A percentile compares a stretch with the other conserved stretches of the same genome.
These are phyloP conservation scores for Ephemerocybe angulata DNA, from an alignment of 768 basidiomycete species.

Conservation along the genomic window DNA sequence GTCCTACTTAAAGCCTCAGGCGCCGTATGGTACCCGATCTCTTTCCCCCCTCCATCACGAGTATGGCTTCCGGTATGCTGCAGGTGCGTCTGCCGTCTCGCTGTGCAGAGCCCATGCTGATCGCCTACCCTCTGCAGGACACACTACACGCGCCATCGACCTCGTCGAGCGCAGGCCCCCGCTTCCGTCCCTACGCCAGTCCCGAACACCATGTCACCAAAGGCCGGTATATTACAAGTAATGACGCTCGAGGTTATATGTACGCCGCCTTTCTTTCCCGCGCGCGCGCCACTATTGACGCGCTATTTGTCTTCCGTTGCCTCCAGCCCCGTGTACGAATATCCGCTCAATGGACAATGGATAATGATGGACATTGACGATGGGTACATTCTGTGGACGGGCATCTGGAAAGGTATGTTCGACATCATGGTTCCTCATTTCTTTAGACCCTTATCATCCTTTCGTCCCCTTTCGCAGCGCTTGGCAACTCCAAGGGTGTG, in stretches of 20 bases:
- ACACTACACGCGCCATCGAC: conserved; percentile 34
- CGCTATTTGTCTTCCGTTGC: conserved; percentile 5
- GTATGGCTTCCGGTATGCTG: conserved; percentile 43
- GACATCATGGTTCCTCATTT: background rate
- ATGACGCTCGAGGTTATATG: conserved; percentile 88
- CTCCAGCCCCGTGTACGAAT: conserved; percentile 79
- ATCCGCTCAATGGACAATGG: conserved; percentile 86
- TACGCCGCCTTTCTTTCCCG: conserved; percentile 32
- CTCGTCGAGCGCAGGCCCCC: conserved; percentile 36
- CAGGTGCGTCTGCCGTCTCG: conserved; percentile 30
- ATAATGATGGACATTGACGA: conserved; percentile 97
- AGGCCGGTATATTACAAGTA: conserved; percentile 85
- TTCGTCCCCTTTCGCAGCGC: conserved; percentile 42
- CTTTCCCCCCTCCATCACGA: conserved; percentile 22
- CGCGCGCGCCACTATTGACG: conserved; percentile 13
- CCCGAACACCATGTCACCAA: conserved; percentile 79
- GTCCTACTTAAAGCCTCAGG: conserved; percentile 22
- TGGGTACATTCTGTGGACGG: conserved; percentile 89
- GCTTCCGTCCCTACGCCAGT: conserved; percentile 69
- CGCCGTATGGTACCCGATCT: conserved; percentile 11
- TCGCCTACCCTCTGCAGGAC: conserved; percentile 29
- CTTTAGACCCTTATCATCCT: conserved; percentile 5
- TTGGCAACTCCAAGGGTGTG: conserved; percentile 85
- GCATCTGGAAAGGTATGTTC: conserved; percentile 84
- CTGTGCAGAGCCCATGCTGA: conserved; percentile 8